phyloP scores from a whole-genome alignment of 306 rosid species.

The Sophora flavescens region DNA sequence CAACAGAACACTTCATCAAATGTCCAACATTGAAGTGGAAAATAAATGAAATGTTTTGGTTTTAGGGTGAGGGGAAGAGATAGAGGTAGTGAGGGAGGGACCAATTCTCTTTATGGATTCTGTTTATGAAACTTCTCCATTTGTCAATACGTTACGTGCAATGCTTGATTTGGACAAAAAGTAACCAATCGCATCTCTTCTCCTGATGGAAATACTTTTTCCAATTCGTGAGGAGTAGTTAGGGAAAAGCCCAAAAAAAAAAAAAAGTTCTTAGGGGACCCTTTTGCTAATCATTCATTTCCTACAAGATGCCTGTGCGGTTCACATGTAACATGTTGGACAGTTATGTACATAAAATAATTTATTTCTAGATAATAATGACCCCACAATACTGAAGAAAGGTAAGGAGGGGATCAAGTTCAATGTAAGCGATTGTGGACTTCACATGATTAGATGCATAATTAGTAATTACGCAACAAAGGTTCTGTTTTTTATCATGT shows the following conservation, averaged over 20 bases:
- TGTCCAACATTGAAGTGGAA: background rate
- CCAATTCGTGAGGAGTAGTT: background rate
- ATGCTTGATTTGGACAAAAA: conserved; percentile 38
- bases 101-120: conserved; percentile 10
- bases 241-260: background rate
- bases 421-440: background rate
- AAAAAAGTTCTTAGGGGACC: background rate
- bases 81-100: background rate
- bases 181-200: conserved; percentile 5
- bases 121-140: conserved; percentile 33
- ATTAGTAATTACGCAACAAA: too few species aligned
- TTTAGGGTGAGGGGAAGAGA: background rate
- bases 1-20: background rate
- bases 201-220: conserved; percentile 13
- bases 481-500: too few species aligned
- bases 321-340: background rate
- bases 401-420: background rate
- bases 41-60: background rate
- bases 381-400: background rate
- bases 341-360: background rate
- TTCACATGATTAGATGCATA: background rate
- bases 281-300: background rate
- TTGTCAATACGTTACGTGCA: conserved; percentile 40
- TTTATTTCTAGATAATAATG: too few species aligned
- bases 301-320: background rate